Base-by-base conservation (phyloP, 768 basidiomycete species). In the Crucibulum laeve region DNA sequence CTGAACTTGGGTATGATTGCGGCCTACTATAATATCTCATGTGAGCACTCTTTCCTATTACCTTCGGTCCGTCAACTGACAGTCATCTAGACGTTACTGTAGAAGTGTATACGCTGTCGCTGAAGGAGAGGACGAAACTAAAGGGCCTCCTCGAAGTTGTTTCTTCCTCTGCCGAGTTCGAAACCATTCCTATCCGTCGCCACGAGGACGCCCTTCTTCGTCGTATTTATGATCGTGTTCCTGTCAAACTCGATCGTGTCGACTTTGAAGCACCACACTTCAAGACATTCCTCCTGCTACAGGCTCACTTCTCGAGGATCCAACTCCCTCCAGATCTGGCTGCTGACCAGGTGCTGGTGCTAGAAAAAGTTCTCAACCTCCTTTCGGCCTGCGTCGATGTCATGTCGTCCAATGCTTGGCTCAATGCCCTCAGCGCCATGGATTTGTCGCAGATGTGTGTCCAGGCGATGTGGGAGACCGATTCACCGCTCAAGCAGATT, bases 1-100 rank as follows among this genome's bases (percentile, higher is more conserved):
- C 80, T 97, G 54, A 99, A 98, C 65, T 71, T 98, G 26, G 96
- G 96, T 45, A 96, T 97, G 93, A 98, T 99, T 54, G 96, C 94
- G 0, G 92, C 94, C 0, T 93, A 92, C 67, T 95, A 92, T 62
- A 91, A 92, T 56, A 93, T 93, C 32, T 92, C 89, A 43, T 91
- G 87, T 88, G 51, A 59, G 85, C 71, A 4, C 23, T 13, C 18
- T 38, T 28, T 21, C 25, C 7, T 39, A 13, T 7, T 25, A 19
- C 3, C 25, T n/a, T 13, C 25, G 3, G n/a, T 14, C 22, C 32
- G 24, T 4, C 44, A 3, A 41, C 45, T 56, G 42, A 58, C 42
- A 26, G 5, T 43, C 55, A 47, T 56, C 37, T 57, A 86, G 92
- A 96, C 62, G 88, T 95, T 45, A 97, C 93, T 4, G 91, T 98